Evolutionary conservation across 2,329 filamentous ascomycete species (phyloP), one percentile per base, ranked within the genome.

Genomic region (Fusarium fujikuroi): DNA sequence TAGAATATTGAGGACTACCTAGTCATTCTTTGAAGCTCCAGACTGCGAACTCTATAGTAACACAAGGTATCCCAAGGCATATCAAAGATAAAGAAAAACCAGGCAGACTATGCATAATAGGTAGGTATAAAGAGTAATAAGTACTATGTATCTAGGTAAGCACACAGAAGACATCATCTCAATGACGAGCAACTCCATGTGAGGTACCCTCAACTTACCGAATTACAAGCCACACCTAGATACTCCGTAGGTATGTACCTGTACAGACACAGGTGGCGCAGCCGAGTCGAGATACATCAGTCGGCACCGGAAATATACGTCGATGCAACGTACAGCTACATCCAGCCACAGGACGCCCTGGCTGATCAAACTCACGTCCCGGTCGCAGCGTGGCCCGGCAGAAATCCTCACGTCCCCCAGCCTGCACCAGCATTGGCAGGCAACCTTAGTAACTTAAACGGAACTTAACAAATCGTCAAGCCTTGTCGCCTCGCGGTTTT

Each of bases 361-460:
- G 56, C 37, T 56, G 52, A 60, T 56, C 66, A 58, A 63, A 50
- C 70, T 32, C 32, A 7, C 56, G 54, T 71, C 73, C 61, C 57
- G 39, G 58, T 71, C 70, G 67, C 72, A 70, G 67, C 61, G 62
- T 68, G 73, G 44, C 44, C 44, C 40, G 40, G 70, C 75, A 79
- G 75, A 76, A 79, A 79, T 75, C 76, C 73, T 75, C 71, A 66
- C 66, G 37, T 28, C 63, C 30, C n/a, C 23, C 18, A 36, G 42
- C 50, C 34, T 69, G 57, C 43, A 63, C 63, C 40, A 71, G 36
- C 57, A 63, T 32, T 61, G 50, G 46, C 30, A 63, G 50, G 46
- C 30, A 63, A 30, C 19, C 44, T 47, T 21, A 8, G 10, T 14
- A 28, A 47, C 25, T 47, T 30, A 30, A 30, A 71, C 59, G 59